phyloP scores from a whole-genome alignment of 805 yeast species.

The Ogataea wickerhamii region DNA sequence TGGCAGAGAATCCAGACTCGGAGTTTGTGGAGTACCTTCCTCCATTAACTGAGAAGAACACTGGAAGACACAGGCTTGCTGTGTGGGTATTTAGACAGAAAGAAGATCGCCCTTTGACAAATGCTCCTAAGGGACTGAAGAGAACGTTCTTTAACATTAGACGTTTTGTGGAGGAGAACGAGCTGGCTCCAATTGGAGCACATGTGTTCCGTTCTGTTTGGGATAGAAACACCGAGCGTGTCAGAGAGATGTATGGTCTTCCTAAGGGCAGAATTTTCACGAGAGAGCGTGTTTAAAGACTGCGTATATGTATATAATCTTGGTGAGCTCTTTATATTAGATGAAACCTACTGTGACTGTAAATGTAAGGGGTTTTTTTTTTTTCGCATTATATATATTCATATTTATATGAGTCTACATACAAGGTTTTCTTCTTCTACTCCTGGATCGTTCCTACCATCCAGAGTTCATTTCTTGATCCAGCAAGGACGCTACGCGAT shows the following conservation, averaged over 20 bases:
- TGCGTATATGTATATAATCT: no score
- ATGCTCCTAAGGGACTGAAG: constrained; percentile 20
- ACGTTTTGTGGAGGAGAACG: constrained; percentile 50
- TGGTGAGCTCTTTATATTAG: no score
- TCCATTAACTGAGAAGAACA: constrained; percentile 85
- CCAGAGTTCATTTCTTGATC: no score
- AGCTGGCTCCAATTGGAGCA: constrained; percentile 80
- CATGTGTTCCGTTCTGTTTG: constrained; percentile 85
- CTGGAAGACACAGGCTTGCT: constrained; percentile 75
- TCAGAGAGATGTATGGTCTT: constrained; percentile 71
- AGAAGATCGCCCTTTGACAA: constrained; percentile 22
- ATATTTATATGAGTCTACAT: no score
- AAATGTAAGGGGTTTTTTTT: no score
- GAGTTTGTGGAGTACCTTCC: constrained; percentile 65
- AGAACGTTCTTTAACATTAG: constrained; percentile 70
- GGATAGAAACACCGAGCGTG: constrained; percentile 67
- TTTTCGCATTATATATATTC: no score
- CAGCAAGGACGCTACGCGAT: no score
- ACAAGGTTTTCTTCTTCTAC: no score
- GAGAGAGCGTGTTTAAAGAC: constrained; percentile 47
- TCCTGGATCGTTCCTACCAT: no score
- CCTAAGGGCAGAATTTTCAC: constrained; percentile 73
- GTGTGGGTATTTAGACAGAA: constrained; percentile 88
- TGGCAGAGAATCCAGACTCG: constrained; percentile 34
- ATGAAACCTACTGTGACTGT: constrained; percentile 1